Conservation (phyloP, 495 filamentous ascomycete species). For the Daldinia childiae region DNA sequence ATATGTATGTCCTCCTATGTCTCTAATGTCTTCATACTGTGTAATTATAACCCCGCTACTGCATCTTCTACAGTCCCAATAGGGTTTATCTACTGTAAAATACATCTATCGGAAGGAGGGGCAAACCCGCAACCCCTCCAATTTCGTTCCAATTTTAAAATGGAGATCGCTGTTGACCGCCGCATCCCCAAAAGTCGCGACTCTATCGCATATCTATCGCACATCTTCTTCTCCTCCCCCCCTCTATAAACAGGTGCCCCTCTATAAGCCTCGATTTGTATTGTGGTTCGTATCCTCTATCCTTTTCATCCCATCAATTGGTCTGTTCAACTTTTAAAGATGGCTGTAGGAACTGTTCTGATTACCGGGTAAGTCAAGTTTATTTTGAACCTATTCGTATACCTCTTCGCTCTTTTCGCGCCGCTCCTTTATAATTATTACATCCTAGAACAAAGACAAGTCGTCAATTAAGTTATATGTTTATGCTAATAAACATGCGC, state of each 20-base stretch:
- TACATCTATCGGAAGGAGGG: conserved; percentile 26
- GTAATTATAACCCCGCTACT: background rate
- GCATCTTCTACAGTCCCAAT: background rate
- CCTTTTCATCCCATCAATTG: conserved; percentile 28
- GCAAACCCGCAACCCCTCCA: conserved; percentile 38
- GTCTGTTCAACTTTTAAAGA: conserved; percentile 52
- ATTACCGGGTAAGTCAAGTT: conserved; percentile 81
- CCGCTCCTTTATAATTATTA: background rate
- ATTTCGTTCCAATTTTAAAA: conserved; percentile 43
- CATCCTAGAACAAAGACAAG: background rate
- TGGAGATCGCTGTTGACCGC: conserved; percentile 41
- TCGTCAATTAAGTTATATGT: background rate
- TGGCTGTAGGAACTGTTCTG: conserved; percentile 86
- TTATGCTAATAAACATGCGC: conserved; percentile 19
- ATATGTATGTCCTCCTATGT: too few relatives aligned
- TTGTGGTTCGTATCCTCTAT: background rate
- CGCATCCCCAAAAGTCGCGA: conserved; percentile 32
- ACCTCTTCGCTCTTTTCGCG: background rate
- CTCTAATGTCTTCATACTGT: conserved; percentile 14
- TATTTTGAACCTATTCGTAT: background rate
- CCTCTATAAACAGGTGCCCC: background rate
- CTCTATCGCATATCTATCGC: conserved; percentile 12
- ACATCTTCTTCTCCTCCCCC: background rate
- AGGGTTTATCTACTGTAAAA: conserved; percentile 4
- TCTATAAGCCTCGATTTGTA: background rate